These are phyloP conservation scores for Misopates orontium DNA, from an alignment of 257 asterid genomes.

Conservation along the genomic window DNA sequence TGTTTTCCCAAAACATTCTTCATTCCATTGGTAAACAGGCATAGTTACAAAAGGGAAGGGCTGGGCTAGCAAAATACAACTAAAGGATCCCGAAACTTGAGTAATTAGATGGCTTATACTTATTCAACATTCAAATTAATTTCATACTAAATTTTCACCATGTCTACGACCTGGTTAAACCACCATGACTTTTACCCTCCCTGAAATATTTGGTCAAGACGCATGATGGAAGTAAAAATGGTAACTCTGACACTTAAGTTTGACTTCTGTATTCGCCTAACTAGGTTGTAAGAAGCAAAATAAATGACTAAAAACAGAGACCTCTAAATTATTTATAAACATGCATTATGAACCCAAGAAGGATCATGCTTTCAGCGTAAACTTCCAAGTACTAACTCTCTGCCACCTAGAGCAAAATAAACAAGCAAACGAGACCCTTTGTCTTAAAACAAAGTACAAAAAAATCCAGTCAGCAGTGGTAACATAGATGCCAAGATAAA, in stretches of 20 bases:
- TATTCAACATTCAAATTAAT: too few species aligned
- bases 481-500: background rate
- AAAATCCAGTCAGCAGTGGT: background rate
- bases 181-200: background rate
- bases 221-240: background rate
- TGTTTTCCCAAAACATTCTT: too few species aligned
- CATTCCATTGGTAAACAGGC: too few species aligned
- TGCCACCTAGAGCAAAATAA: constrained; percentile 2
- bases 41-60: too few species aligned
- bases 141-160: too few species aligned
- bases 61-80: too few species aligned
- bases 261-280: background rate
- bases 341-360: background rate
- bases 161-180: too few species aligned
- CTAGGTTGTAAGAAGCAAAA: background rate
- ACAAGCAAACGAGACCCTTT: background rate
- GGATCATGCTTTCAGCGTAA: background rate
- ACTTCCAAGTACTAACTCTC: background rate
- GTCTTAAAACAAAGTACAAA: background rate
- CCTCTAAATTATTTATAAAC: background rate
- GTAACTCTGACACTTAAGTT: background rate
- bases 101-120: background rate
- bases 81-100: too few species aligned
- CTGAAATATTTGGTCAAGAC: background rate
- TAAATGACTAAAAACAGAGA: background rate